A percentile compares a stretch with the other conserved stretches of the same genome.
Conservation (phyloP, 441 rosid genomes). For the Brassica balearica region DNA sequence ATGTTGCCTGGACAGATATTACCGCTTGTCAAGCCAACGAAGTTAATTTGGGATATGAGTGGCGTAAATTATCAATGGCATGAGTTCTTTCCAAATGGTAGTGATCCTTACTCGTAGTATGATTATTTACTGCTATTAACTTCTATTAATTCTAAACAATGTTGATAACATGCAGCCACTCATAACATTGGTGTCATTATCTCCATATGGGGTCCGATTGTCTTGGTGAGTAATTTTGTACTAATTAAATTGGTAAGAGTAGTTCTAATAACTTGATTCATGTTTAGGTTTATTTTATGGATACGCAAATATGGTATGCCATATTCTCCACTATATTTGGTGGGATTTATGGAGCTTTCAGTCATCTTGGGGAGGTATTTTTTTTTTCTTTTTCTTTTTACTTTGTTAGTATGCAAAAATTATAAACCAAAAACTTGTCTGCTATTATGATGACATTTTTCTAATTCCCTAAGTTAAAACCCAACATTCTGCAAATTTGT, state of each 20-base stretch:
- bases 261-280: constrained; percentile 30
- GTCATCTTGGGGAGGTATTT: constrained; percentile 97
- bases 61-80: constrained; percentile 80
- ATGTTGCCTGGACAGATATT: constrained; percentile 61
- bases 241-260: constrained; percentile 16
- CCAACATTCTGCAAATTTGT: constrained; percentile 8
- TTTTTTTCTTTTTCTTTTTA: neutral
- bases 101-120: constrained; percentile 20
- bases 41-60: constrained; percentile 70
- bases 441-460: constrained; percentile 11
- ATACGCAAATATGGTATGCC: constrained; percentile 97
- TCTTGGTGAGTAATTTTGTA: constrained; percentile 67
- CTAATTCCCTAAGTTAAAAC: constrained; percentile 19
- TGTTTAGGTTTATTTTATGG: constrained; percentile 90
- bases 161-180: constrained; percentile 58
- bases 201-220: constrained; percentile 95
- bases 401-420: constrained; percentile 27
- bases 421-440: constrained; percentile 16
- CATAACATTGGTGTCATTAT: constrained; percentile 87
- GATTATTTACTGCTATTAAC: constrained; percentile 33
- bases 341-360: constrained; percentile 95
- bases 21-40: constrained; percentile 85
- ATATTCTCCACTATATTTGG: constrained; percentile 94
- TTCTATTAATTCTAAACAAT: constrained; percentile 31
- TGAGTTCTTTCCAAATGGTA: constrained; percentile 90